A percentile compares a stretch with the other conserved stretches of the same genome.
These are phyloP conservation scores for Scenedesmus sp. DNA, from an alignment of 163 green algal species.

Conservation along the genomic window DNA sequence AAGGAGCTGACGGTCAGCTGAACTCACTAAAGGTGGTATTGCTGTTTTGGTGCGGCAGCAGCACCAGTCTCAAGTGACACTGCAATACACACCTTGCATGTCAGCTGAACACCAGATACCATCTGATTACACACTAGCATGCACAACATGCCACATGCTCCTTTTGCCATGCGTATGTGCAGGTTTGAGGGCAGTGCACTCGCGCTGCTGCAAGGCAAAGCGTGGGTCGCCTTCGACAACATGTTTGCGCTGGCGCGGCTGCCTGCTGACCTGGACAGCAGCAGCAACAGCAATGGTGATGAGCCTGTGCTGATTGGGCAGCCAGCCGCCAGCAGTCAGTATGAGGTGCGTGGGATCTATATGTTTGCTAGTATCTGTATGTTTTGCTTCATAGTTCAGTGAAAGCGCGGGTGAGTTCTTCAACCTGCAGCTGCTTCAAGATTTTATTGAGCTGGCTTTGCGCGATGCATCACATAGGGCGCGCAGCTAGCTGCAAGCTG, in stretches of 20 bases:
- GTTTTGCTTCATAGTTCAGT: no score
- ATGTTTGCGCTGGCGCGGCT: neutral
- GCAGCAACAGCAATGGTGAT: neutral
- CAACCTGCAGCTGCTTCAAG: no score
- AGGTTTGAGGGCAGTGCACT: constrained; percentile 5
- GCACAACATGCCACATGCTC: neutral
- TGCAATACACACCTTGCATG: no score
- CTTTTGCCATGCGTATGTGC: neutral
- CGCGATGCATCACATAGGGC: no score
- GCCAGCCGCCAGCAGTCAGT: neutral
- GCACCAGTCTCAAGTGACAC: no score
- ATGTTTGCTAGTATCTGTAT: no score
- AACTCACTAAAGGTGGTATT: no score
- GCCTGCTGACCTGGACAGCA: neutral
- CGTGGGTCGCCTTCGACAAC: neutral
- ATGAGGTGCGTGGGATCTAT: neutral
- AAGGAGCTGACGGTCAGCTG: neutral
- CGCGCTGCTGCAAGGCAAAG: neutral
- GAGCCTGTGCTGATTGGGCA: neutral
- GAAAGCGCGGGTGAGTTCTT: no score
- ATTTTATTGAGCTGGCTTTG: no score
- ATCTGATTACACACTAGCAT: neutral
- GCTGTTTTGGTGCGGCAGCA: no score
- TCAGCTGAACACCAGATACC: no score
- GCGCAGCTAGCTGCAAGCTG: no score